A percentile compares a stretch with the other conserved stretches of the same genome.
Evolutionary conservation across 2,329 filamentous ascomycete genomes (phyloP).

Genomic region (Monosporascus sp.): DNA sequence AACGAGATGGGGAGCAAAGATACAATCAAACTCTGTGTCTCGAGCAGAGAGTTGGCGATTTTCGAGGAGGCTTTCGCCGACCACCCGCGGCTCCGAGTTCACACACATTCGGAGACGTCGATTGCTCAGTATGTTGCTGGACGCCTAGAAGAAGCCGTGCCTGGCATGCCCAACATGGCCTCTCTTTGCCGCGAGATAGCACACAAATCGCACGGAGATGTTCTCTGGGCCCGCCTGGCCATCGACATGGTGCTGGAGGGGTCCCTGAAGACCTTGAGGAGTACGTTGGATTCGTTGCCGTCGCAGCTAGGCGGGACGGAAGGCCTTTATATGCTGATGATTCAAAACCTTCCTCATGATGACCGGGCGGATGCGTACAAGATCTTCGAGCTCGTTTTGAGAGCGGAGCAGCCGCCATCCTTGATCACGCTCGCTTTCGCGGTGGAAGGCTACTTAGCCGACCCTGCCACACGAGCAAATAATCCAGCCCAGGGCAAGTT

Average conservation of each 20-base stretch:
- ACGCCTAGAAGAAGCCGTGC: conserved; percentile 24
- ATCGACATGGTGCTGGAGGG: conserved; percentile 26
- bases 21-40: conserved; percentile 21
- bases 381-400: conserved; percentile 25
- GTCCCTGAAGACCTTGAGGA: conserved; percentile 21
- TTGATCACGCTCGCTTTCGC: conserved; percentile 24
- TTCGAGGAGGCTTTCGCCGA: conserved; percentile 21
- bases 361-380: conserved; percentile 21
- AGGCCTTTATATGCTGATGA: conserved; percentile 28
- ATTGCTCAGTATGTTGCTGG: conserved; percentile 24
- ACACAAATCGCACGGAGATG: conserved; percentile 22
- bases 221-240: conserved; percentile 25
- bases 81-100: conserved; percentile 19
- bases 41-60: conserved; percentile 22
- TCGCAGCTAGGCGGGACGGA: conserved; percentile 23
- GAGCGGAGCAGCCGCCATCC: conserved; percentile 25
- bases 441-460: conserved; percentile 18
- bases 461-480: not conserved
- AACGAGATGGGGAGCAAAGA: conserved; percentile 23
- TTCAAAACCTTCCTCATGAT: conserved; percentile 21
- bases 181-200: conserved; percentile 24
- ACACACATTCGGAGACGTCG: conserved; percentile 22
- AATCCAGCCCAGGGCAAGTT: conserved; percentile 17
- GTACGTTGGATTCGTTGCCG: conserved; percentile 24
- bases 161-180: conserved; percentile 22